Conservation (phyloP, 1,139 yeast species). For the Pichia sp. region DNA sequence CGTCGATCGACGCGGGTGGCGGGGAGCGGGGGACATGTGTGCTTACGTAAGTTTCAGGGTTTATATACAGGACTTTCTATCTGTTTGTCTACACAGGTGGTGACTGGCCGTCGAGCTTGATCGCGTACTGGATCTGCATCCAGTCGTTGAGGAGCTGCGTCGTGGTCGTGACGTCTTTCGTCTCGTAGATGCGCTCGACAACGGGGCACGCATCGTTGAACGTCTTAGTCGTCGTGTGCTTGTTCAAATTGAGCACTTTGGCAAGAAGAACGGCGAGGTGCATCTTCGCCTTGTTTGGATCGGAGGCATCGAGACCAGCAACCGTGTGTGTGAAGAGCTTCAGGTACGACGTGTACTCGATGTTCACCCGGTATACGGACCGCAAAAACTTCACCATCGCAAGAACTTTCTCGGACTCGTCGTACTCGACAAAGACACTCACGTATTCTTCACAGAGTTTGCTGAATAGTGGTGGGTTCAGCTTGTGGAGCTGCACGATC, state of each 20-base stretch:
- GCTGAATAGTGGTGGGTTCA: constrained; percentile 1
- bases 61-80: too few relatives aligned
- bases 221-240: neutral
- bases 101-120: neutral
- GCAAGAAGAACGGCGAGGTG: neutral
- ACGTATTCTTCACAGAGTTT: neutral
- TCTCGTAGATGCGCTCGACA: neutral
- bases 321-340: neutral
- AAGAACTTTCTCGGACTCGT: constrained; percentile 8
- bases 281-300: neutral
- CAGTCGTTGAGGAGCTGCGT: neutral
- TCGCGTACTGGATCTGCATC: neutral
- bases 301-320: neutral
- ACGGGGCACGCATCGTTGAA: neutral
- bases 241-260: neutral
- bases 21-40: too few relatives aligned
- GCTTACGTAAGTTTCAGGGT: too few relatives aligned
- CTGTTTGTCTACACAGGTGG: too few relatives aligned
- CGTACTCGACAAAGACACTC: neutral
- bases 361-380: constrained; percentile 1
- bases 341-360: constrained; percentile 8
- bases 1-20: too few relatives aligned
- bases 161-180: neutral
- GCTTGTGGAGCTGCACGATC: neutral
- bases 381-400: constrained; percentile 11